Evolutionary conservation across 768 basidiomycete genomes (phyloP).

Genomic region (Coprinopsis sp.): DNA sequence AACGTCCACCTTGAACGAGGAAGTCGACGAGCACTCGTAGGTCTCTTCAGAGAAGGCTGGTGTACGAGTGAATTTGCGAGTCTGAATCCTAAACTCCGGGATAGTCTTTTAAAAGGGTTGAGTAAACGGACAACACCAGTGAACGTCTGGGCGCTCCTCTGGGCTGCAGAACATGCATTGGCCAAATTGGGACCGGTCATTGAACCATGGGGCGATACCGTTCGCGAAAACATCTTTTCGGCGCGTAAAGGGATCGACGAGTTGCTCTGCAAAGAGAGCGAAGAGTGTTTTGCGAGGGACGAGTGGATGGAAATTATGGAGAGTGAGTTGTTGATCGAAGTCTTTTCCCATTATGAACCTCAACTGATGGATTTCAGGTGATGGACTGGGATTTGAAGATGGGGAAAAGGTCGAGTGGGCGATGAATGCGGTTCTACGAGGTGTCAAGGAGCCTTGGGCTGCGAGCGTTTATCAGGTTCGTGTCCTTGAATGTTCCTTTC

Average conservation of each 20-base stretch:
- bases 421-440: constrained; percentile 59
- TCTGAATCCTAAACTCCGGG: constrained; percentile 60
- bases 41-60: constrained; percentile 88
- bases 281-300: constrained; percentile 57
- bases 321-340: too few species aligned
- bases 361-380: too few species aligned
- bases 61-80: constrained; percentile 74
- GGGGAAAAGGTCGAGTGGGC: constrained; percentile 74
- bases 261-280: constrained; percentile 53
- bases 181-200: constrained; percentile 50
- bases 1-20: constrained; percentile 68
- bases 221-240: constrained; percentile 61
- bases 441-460: constrained; percentile 62
- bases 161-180: constrained; percentile 58
- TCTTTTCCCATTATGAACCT: too few species aligned
- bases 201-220: constrained; percentile 66
- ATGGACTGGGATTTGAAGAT: constrained; percentile 73
- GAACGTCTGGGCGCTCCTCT: constrained; percentile 68
- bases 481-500: constrained; percentile 2
- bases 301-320: constrained; percentile 79
- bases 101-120: constrained; percentile 68
- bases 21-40: constrained; percentile 70
- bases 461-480: constrained; percentile 71
- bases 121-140: constrained; percentile 59
- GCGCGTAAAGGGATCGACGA: constrained; percentile 63